Conservation (phyloP, 306 rosid species). For the Neltuma alba region DNA sequence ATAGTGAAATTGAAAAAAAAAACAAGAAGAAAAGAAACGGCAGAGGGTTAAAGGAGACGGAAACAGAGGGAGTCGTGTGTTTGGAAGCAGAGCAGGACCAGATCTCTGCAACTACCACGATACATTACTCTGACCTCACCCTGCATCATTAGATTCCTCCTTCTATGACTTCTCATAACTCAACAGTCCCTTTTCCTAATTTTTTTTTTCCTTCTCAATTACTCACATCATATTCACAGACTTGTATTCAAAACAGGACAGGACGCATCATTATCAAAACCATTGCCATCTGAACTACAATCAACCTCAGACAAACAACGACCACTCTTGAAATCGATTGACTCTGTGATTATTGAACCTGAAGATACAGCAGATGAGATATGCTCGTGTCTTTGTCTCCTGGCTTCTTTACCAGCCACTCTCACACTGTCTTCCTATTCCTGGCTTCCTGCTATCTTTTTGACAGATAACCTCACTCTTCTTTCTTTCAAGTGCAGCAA, state of each 20-base stretch:
- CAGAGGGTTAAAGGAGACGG: background rate
- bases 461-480: background rate
- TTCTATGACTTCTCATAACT: background rate
- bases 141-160: background rate
- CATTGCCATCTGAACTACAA: too few relatives aligned
- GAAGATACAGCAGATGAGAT: background rate
- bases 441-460: background rate
- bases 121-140: background rate
- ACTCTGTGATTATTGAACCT: background rate
- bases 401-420: too few relatives aligned
- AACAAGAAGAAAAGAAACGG: too few relatives aligned
- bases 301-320: background rate
- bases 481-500: background rate
- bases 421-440: too few relatives aligned
- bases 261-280: too few relatives aligned
- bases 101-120: background rate
- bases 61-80: background rate
- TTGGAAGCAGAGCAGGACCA: background rate
- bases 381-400: too few relatives aligned
- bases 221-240: background rate
- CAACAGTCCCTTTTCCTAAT: background rate
- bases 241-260: too few relatives aligned
- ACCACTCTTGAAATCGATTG: background rate
- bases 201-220: too few relatives aligned
- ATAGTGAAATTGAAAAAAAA: background rate